Conservation (phyloP, 2,329 filamentous ascomycete genomes). For the Aschersonia sp. region DNA sequence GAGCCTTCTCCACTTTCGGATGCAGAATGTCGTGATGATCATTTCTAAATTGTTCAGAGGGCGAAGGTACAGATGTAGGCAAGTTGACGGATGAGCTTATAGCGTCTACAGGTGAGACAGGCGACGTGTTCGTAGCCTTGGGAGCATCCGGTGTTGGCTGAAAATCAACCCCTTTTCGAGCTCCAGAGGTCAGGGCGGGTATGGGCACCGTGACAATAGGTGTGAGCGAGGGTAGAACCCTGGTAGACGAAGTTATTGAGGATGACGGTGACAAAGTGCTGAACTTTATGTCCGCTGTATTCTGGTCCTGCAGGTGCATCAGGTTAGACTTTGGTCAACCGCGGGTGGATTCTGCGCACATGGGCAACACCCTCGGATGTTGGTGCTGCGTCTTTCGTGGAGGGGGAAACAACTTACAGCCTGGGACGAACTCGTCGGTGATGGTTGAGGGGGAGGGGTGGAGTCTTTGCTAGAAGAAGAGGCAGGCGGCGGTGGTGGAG, state of each 20-base stretch:
- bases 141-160: background rate
- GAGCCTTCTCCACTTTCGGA: slow-evolving; percentile 6
- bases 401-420: no score
- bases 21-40: slow-evolving; percentile 1
- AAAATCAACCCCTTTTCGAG: slow-evolving; percentile 3
- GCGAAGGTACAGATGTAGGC: background rate
- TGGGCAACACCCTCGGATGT: no score
- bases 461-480: no score
- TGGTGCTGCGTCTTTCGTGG: no score
- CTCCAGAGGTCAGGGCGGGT: slow-evolving; percentile 1
- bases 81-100: background rate
- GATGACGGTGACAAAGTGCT: background rate
- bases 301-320: no score
- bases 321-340: no score
- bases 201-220: slow-evolving; percentile 1
- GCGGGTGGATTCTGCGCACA: no score
- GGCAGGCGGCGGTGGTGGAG: no score
- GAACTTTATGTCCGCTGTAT: no score
- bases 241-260: background rate
- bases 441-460: no score
- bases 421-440: no score
- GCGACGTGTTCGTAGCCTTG: background rate
- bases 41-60: background rate
- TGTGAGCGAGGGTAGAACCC: background rate
- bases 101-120: background rate